Evolutionary conservation across 139 green algal species (phyloP).

Genomic region (Chlamydomonas incerta): DNA sequence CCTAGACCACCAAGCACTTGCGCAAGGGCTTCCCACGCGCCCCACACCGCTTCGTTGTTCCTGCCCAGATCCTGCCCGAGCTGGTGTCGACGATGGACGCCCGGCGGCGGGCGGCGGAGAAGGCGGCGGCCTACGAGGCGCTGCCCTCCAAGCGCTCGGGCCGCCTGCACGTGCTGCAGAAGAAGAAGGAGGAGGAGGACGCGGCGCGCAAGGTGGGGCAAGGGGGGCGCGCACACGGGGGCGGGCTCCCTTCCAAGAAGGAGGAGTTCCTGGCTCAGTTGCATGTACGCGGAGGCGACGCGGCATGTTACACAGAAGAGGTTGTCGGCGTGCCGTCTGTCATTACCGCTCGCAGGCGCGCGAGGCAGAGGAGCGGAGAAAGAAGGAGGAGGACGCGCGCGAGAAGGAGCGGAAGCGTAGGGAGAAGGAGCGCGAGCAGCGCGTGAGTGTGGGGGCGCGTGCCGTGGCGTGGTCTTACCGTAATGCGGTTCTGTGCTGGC

Average conservation of each 20-base stretch:
- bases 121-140: constrained; percentile 44
- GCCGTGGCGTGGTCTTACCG: too few species aligned
- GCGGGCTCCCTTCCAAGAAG: too few species aligned
- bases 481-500: too few species aligned
- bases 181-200: constrained; percentile 66
- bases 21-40: too few species aligned
- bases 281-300: too few species aligned
- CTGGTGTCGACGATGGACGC: constrained; percentile 48
- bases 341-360: neutral
- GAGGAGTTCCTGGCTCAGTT: too few species aligned
- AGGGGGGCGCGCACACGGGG: too few species aligned
- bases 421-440: constrained; percentile 37
- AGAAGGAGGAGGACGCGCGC: constrained; percentile 29
- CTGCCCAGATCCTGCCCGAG: constrained; percentile 53
- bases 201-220: neutral
- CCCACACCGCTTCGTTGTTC: too few species aligned
- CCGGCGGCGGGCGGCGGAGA: constrained; percentile 48
- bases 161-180: constrained; percentile 49
- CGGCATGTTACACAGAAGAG: too few species aligned
- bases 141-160: constrained; percentile 61
- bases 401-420: constrained; percentile 15
- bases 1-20: too few species aligned
- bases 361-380: neutral
- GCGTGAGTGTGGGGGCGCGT: too few species aligned
- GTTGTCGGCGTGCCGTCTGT: too few species aligned